Conservation (phyloP, 2,329 filamentous ascomycete species). For the Nigrospora osmanthi region DNA sequence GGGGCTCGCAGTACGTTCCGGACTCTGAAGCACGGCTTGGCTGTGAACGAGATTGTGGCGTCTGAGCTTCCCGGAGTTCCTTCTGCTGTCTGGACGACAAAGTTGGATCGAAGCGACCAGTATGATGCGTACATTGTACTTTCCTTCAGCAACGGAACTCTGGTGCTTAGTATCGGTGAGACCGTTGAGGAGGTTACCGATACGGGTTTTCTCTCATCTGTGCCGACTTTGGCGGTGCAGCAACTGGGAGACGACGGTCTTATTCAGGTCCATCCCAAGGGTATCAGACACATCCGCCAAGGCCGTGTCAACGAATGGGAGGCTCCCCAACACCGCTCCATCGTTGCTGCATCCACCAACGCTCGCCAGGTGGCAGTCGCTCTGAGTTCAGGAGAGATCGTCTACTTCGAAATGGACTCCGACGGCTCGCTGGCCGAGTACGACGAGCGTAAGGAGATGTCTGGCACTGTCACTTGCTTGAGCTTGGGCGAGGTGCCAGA, state of each 20-base stretch:
- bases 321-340: slow-evolving; percentile 86
- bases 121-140: slow-evolving; percentile 95
- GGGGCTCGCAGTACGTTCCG: slow-evolving; percentile 86
- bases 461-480: slow-evolving; percentile 89
- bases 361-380: slow-evolving; percentile 89
- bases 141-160: slow-evolving; percentile 80
- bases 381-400: slow-evolving; percentile 90
- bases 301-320: slow-evolving; percentile 88
- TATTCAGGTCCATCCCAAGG: slow-evolving; percentile 93
- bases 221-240: slow-evolving; percentile 85
- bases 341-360: slow-evolving; percentile 90
- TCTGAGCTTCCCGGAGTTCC: slow-evolving; percentile 86
- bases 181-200: slow-evolving; percentile 94
- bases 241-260: slow-evolving; percentile 89
- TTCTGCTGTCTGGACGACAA: slow-evolving; percentile 91
- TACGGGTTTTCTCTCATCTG: slow-evolving; percentile 82
- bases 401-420: slow-evolving; percentile 95
- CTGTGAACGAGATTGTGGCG: slow-evolving; percentile 93
- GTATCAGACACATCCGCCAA: slow-evolving; percentile 79
- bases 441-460: slow-evolving; percentile 91
- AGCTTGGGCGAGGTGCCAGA: slow-evolving; percentile 89
- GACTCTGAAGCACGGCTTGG: slow-evolving; percentile 84
- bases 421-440: slow-evolving; percentile 90
- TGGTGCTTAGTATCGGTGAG: slow-evolving; percentile 92
- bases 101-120: slow-evolving; percentile 70